Conservation (phyloP, 305 asterid species). For the Andrographis paniculata region DNA sequence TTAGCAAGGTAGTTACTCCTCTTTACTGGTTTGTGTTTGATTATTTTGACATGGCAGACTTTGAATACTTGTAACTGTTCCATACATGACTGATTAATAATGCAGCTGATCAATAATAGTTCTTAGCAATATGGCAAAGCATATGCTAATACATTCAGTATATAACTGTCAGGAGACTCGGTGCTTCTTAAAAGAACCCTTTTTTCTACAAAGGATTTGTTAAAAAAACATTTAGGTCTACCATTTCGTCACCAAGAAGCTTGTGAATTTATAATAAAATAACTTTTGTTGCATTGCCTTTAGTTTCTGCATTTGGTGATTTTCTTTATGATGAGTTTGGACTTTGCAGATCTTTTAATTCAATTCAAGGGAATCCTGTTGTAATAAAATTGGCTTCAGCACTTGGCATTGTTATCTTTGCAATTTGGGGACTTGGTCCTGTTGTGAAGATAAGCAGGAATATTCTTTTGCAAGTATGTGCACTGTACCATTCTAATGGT, state of each 20-base stretch:
- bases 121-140: too few relatives aligned
- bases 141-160: too few relatives aligned
- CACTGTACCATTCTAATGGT: constrained; percentile 16
- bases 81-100: neutral
- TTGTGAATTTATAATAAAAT: too few relatives aligned
- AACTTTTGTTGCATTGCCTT: too few relatives aligned
- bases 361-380: constrained; percentile 47
- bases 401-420: constrained; percentile 61
- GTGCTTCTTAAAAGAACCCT: too few relatives aligned
- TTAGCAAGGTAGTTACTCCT: constrained; percentile 51
- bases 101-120: too few relatives aligned
- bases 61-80: neutral
- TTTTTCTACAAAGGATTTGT: too few relatives aligned
- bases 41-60: constrained; percentile 1
- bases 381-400: constrained; percentile 69
- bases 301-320: neutral
- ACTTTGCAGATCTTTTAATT: constrained; percentile 54
- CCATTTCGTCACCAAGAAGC: too few relatives aligned
- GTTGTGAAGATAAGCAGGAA: constrained; percentile 59
- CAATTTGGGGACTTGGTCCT: constrained; percentile 87
- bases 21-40: constrained; percentile 8
- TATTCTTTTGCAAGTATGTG: constrained; percentile 51
- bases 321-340: constrained; percentile 22
- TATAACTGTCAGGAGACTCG: too few relatives aligned
- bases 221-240: too few relatives aligned